Evolutionary conservation across 1,284 basidiomycete species (phyloP), one percentile per base, ranked within the genome.

Genomic region (Athelia psychrophila): DNA sequence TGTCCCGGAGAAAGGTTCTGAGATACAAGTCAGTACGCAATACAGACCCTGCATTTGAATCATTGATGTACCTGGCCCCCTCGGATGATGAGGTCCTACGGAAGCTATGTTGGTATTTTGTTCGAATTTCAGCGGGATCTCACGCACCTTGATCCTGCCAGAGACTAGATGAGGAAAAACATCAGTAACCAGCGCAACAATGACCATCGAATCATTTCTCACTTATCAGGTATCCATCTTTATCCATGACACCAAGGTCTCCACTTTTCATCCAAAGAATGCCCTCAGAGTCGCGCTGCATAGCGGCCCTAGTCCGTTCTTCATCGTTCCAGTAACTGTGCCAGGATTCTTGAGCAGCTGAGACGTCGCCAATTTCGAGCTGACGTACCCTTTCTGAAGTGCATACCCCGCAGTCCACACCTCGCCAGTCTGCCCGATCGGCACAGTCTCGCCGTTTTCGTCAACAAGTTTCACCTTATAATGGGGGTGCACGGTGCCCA

Each of bases 51-150:
- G 19, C 16, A 33, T 3, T 18, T 18, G 18, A 20, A 50, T 24
- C n/a, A 45, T 19, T 36, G 59, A 15, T 20, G 24, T 56, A 85
- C 86, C 75, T 93, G 90, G 58, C 91, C 92, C 20, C 91, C 91
- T n/a, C 92, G 86, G 57, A 94, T 94, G 64, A 95, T 92, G 48
- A 94, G 80, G 64, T 94, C 92, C 76, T n/a, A n/a, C n/a, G n/a
- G n/a, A n/a, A n/a, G n/a, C n/a, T n/a, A n/a, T n/a, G n/a, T n/a
- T n/a, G n/a, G n/a, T n/a, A n/a, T n/a, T n/a, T n/a, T n/a, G n/a
- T n/a, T n/a, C n/a, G n/a, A n/a, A n/a, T n/a, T n/a, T n/a, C n/a
- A n/a, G n/a, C n/a, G n/a, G n/a, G n/a, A n/a, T n/a, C n/a, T n/a
- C n/a, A n/a, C n/a, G n/a, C n/a, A n/a, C n/a, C n/a, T 91, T 91